Evolutionary conservation across 495 filamentous ascomycete species (phyloP).

Genomic region (Penicillium arizonense): DNA sequence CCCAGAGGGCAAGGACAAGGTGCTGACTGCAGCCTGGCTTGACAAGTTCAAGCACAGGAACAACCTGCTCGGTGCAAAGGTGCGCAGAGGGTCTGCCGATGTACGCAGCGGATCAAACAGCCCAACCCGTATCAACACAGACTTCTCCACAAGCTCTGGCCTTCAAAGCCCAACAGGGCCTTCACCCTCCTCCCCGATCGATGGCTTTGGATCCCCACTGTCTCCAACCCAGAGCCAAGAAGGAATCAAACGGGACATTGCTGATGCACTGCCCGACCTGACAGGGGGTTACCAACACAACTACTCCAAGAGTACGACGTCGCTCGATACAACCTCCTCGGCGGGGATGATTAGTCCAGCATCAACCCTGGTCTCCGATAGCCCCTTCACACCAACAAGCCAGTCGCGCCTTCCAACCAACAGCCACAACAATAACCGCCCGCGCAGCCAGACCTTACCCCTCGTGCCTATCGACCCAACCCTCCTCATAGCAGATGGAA

Average conservation of each 20-base stretch:
- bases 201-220: constrained; percentile 57
- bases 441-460: constrained; percentile 91
- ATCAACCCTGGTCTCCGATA: constrained; percentile 78
- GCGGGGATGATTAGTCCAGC: constrained; percentile 78
- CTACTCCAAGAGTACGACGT: constrained; percentile 57
- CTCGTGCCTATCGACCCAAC: constrained; percentile 64
- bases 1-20: constrained; percentile 73
- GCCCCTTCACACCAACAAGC: constrained; percentile 66
- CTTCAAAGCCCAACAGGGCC: constrained; percentile 65
- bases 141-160: constrained; percentile 51
- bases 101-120: constrained; percentile 54
- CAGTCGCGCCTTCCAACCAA: constrained; percentile 59
- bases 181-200: constrained; percentile 69
- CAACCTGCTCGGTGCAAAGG: constrained; percentile 63
- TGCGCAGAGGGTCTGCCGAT: constrained; percentile 67
- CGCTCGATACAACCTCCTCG: constrained; percentile 60
- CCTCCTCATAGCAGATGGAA: constrained; percentile 63
- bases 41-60: constrained; percentile 98
- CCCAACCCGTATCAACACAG: constrained; percentile 43
- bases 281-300: constrained; percentile 51
- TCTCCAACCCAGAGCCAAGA: constrained; percentile 69
- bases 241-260: constrained; percentile 52
- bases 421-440: constrained; percentile 59
- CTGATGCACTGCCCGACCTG: constrained; percentile 52
- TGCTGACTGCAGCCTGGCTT: constrained; percentile 76